phyloP scores from a whole-genome alignment of 352 stramenopile genomes.

The Pythium myriotylum region DNA sequence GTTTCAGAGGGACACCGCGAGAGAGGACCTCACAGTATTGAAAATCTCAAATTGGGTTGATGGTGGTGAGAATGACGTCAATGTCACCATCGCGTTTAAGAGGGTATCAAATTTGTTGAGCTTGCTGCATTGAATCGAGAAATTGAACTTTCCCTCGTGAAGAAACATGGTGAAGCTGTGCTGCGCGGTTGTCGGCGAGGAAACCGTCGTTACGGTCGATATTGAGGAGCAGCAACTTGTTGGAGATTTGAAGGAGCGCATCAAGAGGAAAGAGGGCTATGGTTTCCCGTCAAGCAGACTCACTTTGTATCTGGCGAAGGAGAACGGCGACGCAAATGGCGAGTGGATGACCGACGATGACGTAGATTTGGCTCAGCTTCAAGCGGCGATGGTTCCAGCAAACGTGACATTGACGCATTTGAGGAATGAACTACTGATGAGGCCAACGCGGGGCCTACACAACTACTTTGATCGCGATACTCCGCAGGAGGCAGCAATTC shows the following conservation, averaged over 20 bases:
- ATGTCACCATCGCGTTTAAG: conserved; percentile 1
- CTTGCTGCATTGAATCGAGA: neutral
- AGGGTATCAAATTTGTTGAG: conserved; percentile 4
- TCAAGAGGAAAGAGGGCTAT: too few relatives aligned
- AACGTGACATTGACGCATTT: conserved; percentile 13
- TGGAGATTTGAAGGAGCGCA: too few relatives aligned
- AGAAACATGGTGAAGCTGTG: neutral
- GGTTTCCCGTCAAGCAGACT: too few relatives aligned
- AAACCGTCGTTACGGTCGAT: too few relatives aligned
- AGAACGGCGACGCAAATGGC: conserved; percentile 11
- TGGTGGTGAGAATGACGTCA: too few relatives aligned
- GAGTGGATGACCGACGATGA: conserved; percentile 10
- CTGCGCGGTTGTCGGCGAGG: conserved; percentile 2
- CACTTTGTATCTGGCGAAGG: conserved; percentile 20
- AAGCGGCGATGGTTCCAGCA: conserved; percentile 2
- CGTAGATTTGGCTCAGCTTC: conserved; percentile 8
- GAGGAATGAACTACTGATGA: conserved; percentile 7
- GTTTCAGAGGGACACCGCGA: too few relatives aligned
- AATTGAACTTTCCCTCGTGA: neutral
- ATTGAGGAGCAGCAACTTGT: too few relatives aligned
- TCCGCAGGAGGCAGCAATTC: conserved; percentile 9
- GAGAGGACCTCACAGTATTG: too few relatives aligned
- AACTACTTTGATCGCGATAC: conserved; percentile 9
- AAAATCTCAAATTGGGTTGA: too few relatives aligned
- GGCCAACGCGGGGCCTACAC: conserved; percentile 8